phyloP scores from a whole-genome alignment of 2,329 filamentous ascomycete genomes.

The Helotiales sp. region DNA sequence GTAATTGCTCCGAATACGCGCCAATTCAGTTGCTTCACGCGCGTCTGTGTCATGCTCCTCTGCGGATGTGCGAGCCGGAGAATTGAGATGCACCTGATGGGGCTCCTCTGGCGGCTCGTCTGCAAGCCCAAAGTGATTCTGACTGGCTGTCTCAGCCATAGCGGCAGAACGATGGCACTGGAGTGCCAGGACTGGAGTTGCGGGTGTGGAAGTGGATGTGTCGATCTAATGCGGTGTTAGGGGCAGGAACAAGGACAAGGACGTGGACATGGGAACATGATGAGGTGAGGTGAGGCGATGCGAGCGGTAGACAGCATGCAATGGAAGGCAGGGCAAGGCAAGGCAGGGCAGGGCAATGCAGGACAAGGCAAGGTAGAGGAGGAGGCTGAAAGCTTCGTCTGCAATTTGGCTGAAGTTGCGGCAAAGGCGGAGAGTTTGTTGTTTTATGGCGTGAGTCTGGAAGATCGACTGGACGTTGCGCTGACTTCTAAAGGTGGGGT shows the following conservation, averaged over 20 bases:
- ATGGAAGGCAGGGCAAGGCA: neutral
- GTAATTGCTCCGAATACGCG: constrained; percentile 35
- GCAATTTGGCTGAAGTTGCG: constrained; percentile 5
- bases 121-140: neutral
- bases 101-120: constrained; percentile 25
- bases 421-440: neutral
- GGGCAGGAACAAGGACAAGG: neutral
- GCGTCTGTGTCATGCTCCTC: constrained; percentile 27
- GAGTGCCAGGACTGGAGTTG: neutral
- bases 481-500: neutral
- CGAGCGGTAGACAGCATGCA: neutral
- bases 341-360: no score
- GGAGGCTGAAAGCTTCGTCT: constrained; percentile 15
- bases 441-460: neutral
- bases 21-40: constrained; percentile 39
- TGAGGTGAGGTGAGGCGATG: neutral
- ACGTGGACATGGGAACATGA: constrained; percentile 9
- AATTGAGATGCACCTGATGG: constrained; percentile 17
- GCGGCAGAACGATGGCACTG: neutral
- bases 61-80: constrained; percentile 20
- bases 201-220: constrained; percentile 3
- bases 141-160: constrained; percentile 15
- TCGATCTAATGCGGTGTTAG: neutral
- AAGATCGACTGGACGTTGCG: neutral
- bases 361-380: neutral